Evolutionary conservation across 352 stramenopile genomes (phyloP).

Genomic region (Salisapilia sapeloensis): DNA sequence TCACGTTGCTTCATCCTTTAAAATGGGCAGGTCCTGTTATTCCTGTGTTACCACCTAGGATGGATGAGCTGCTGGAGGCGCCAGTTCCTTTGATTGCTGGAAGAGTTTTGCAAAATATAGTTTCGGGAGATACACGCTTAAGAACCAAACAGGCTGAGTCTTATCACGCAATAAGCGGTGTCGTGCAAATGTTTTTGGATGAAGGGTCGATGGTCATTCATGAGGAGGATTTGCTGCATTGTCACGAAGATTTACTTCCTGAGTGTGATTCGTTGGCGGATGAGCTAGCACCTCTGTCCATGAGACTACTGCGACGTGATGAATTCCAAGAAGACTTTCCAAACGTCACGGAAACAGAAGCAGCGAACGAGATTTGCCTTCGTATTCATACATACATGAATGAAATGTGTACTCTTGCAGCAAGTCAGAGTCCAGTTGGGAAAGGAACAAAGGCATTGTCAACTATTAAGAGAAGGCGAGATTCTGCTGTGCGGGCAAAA

Average conservation of each 20-base stretch:
- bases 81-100: conserved; percentile 63
- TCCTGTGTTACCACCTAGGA: conserved; percentile 40
- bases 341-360: conserved; percentile 46
- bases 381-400: conserved; percentile 46
- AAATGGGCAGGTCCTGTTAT: conserved; percentile 67
- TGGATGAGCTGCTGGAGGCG: conserved; percentile 57
- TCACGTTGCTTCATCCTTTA: conserved; percentile 41
- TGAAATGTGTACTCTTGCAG: conserved; percentile 32
- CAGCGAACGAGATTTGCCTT: conserved; percentile 45
- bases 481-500: not conserved
- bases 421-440: conserved; percentile 11
- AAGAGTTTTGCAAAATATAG: conserved; percentile 40
- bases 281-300: conserved; percentile 35
- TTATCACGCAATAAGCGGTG: conserved; percentile 23
- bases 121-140: conserved; percentile 19
- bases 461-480: not conserved
- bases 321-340: conserved; percentile 64
- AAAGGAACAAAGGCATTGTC: conserved; percentile 1
- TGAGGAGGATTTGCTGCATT: conserved; percentile 46
- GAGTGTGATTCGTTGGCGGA: conserved; percentile 53
- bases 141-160: conserved; percentile 3
- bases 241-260: conserved; percentile 63
- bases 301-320: too few species aligned
- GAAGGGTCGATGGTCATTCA: conserved; percentile 61
- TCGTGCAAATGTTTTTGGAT: conserved; percentile 77